Base-by-base conservation (phyloP, 257 asterid genomes). In the Primulina tabacum region DNA sequence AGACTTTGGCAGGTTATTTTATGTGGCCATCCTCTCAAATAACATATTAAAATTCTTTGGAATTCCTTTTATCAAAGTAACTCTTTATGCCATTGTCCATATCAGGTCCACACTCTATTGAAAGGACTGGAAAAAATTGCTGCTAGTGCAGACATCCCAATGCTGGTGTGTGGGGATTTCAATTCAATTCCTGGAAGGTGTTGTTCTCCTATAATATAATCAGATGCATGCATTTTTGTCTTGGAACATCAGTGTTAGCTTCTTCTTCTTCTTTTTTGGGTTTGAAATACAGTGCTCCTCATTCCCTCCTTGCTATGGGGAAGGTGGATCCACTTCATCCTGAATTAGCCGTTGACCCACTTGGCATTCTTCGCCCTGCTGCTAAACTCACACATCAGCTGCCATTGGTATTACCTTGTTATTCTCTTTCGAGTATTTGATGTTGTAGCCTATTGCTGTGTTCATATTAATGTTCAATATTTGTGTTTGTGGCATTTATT, bases 61-160 rank as follows among this genome's bases (percentile, higher is more conserved):
- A 50, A 58, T 62, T 77, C 69, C 55, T 29, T 53, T 53, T 67
- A 59, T 50, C 50, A 70, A 58, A 71, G 64, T 67, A 40, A 30
- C 74, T 74, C 38, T 40, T 24, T 83, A 52, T 58, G 52, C 61
- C 60, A 68, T 67, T 33, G 77, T 58, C n/a, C 59, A 34, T 64
- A 37, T 80, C 77, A 94, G 99, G 92, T 91, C 79, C 95, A 94
- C 77, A 94, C 97, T 32, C 79, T 94, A 40, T 73, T 94, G 77
- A 94, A 94, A 86, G 99, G 99, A 60, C 87, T 94, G 68, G 97
- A 94, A 76, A 94, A 94, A 80, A 94, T 94, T 64, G 97, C 97
- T 69, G 87, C 85, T 40, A 89, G 97, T 81, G 96, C 97, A 21
- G 95, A 91, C 75, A 89, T 94, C 60, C 97, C 97, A 24, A 94